A percentile compares a stretch with the other conserved stretches of the same genome.
These are phyloP conservation scores for Didymella sp. DNA, from an alignment of 2,329 filamentous ascomycete species.

Conservation along the genomic window DNA sequence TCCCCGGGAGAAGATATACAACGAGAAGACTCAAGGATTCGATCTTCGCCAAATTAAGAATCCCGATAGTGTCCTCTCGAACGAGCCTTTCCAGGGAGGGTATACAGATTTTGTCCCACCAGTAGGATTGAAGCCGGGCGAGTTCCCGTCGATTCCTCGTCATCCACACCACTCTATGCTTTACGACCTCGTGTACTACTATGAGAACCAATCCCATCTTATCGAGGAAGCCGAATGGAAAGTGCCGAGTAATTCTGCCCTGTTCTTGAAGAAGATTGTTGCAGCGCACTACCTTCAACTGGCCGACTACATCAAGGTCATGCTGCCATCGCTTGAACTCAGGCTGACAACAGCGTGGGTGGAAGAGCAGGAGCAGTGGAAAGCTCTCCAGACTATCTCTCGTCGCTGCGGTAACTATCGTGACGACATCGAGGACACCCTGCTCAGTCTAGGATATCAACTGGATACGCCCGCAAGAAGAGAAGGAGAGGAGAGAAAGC, in stretches of 20 bases:
- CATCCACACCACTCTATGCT: conserved; percentile 42
- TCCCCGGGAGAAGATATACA: no score
- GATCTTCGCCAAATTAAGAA: no score
- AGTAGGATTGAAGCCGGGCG: not conserved
- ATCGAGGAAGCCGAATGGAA: conserved; percentile 29
- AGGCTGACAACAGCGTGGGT: conserved; percentile 43
- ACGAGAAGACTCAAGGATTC: no score
- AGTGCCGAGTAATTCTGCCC: conserved; percentile 28
- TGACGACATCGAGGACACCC: conserved; percentile 46
- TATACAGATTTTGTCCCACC: conserved; percentile 42
- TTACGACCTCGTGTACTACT: conserved; percentile 39
- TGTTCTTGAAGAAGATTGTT: conserved; percentile 46
- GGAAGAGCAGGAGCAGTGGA: conserved; percentile 47
- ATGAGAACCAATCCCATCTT: no score
- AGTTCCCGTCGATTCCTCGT: not conserved
- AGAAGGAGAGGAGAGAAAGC: no score
- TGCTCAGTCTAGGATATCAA: conserved; percentile 39
- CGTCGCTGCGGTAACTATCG: conserved; percentile 46
- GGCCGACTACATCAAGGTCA: conserved; percentile 46
- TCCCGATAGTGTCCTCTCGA: conserved; percentile 18
- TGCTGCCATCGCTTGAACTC: conserved; percentile 45
- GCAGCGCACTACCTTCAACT: conserved; percentile 45
- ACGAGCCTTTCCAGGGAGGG: conserved; percentile 40
- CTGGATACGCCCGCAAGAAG: no score
- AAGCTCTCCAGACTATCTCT: conserved; percentile 41